phyloP scores from a whole-genome alignment of 345 rosid genomes.

The Hibiscus trionum region DNA sequence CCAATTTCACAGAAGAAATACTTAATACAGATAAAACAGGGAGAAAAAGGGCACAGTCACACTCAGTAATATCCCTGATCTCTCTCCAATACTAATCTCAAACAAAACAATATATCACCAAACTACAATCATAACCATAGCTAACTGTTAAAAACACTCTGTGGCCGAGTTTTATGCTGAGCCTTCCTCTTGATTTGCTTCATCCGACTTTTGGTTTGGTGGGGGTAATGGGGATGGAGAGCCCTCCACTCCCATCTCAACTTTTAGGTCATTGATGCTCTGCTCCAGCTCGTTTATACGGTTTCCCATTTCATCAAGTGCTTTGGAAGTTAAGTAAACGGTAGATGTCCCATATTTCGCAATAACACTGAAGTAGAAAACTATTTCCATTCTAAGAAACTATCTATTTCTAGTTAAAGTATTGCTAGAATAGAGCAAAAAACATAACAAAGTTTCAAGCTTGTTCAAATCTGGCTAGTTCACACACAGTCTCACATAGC shows the following conservation, averaged over 20 bases:
- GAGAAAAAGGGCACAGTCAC: not conserved
- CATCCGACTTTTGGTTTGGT: slow-evolving; percentile 34
- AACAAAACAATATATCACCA: not conserved
- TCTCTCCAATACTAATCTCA: not conserved
- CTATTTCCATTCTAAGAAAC: not conserved
- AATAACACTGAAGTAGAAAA: not conserved
- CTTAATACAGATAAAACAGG: not conserved
- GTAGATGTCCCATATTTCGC: not conserved
- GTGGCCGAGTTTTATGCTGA: slow-evolving; percentile 24
- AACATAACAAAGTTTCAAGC: not conserved
- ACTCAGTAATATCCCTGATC: not conserved
- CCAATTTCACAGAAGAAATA: not conserved
- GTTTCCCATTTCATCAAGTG: slow-evolving; percentile 75
- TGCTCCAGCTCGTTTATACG: slow-evolving; percentile 65
- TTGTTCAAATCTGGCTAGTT: not conserved
- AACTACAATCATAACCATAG: not conserved
- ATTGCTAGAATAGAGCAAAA: not conserved
- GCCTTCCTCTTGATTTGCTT: slow-evolving; percentile 34
- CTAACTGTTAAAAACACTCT: slow-evolving; percentile 4
- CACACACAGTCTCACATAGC: not conserved
- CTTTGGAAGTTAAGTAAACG: slow-evolving; percentile 39
- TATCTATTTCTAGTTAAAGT: not conserved
- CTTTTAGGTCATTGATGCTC: slow-evolving; percentile 52
- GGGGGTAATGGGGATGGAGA: slow-evolving; percentile 49
- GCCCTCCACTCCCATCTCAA: slow-evolving; percentile 66